Evolutionary conservation across 2,329 filamentous ascomycete species (phyloP).

Genomic region (Mycocentrospora acerina): DNA sequence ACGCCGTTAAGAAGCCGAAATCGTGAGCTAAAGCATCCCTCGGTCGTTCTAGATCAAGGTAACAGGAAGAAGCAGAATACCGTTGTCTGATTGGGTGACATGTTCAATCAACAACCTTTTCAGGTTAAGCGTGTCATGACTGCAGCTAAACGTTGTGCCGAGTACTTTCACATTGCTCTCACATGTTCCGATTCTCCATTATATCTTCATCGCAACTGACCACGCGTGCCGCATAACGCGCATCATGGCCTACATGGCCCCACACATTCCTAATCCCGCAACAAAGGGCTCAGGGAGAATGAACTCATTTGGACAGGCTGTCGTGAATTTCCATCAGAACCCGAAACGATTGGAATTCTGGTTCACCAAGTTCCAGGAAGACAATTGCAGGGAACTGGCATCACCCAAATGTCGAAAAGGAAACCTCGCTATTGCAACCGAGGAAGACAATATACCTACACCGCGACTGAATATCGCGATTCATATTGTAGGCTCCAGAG

Average conservation of each 20-base stretch:
- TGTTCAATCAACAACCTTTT: too few species aligned
- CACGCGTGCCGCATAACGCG: conserved; percentile 1
- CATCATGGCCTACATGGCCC: too few species aligned
- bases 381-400: conserved; percentile 5
- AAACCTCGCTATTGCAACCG: conserved; percentile 4
- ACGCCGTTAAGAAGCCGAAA: too few species aligned
- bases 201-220: conserved; percentile 11
- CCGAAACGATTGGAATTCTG: conserved; percentile 16
- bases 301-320: conserved; percentile 18
- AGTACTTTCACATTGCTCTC: too few species aligned
- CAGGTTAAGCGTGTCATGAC: too few species aligned
- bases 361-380: conserved; percentile 16
- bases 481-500: conserved; percentile 56
- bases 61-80: too few species aligned
- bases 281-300: conserved; percentile 12
- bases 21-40: too few species aligned
- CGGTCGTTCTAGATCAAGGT: too few species aligned
- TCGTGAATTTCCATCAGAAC: conserved; percentile 19
- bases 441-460: conserved; percentile 3
- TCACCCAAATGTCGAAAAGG: conserved; percentile 5
- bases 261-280: not conserved
- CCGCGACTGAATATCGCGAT: conserved; percentile 54
- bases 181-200: conserved; percentile 1
- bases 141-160: too few species aligned
- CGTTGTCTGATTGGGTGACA: too few species aligned